Conservation (phyloP, 2,329 filamentous ascomycete species). For the Akanthomyces dipterigenus region DNA sequence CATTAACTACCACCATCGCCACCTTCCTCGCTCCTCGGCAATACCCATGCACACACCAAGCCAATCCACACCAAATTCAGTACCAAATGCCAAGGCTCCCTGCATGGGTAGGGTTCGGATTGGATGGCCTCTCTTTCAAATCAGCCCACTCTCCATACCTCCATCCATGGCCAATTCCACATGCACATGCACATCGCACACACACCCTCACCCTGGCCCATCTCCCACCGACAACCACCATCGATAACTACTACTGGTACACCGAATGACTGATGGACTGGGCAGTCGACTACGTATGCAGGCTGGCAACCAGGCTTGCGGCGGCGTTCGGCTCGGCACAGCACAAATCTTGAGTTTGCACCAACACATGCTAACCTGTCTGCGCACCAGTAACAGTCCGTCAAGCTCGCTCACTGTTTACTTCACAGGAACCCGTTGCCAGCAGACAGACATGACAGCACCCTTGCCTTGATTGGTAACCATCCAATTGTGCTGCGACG, state of each 20-base stretch:
- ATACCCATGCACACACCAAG: constrained; percentile 2
- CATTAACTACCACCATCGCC: not conserved
- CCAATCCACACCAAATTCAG: not conserved
- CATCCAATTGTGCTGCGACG: not conserved
- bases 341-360: constrained; percentile 1
- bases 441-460: not conserved
- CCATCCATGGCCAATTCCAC: not conserved
- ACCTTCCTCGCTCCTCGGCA: constrained; percentile 7
- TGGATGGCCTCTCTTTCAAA: constrained; percentile 3
- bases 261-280: not conserved
- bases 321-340: constrained; percentile 5
- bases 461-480: not conserved
- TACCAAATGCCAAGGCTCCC: not conserved
- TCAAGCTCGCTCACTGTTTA: not conserved
- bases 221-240: constrained; percentile 1
- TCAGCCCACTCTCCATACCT: constrained; percentile 13
- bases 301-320: not conserved
- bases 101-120: constrained; percentile 4
- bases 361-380: constrained; percentile 9
- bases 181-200: constrained; percentile 7
- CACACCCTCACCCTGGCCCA: constrained; percentile 5
- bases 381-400: not conserved
- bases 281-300: not conserved
- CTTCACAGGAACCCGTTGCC: not conserved
- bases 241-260: constrained; percentile 5